Evolutionary conservation across 257 asterid species (phyloP).

Genomic region (Haberlea rhodopensis): DNA sequence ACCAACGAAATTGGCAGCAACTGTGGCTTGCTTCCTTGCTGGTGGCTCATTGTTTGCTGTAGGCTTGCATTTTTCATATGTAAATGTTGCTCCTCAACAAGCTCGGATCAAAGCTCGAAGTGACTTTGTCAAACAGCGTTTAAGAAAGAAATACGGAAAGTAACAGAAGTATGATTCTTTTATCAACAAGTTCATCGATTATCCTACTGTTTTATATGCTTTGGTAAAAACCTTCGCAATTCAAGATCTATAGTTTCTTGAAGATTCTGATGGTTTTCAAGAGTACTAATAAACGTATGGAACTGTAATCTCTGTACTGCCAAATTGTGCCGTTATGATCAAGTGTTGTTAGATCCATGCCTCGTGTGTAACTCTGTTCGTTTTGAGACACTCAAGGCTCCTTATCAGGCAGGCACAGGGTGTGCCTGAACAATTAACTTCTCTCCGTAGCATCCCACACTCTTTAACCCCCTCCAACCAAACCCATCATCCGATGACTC

Average conservation of each 20-base stretch:
- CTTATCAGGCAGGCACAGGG: too few species aligned
- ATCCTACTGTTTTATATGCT: background rate
- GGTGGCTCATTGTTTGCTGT: conserved; percentile 51
- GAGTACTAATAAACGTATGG: too few species aligned
- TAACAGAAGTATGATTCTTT: background rate
- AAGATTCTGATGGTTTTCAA: background rate
- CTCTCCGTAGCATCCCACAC: too few species aligned
- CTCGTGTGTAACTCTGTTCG: too few species aligned
- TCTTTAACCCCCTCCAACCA: too few species aligned
- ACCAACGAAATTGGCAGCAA: conserved; percentile 40
- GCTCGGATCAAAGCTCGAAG: conserved; percentile 69
- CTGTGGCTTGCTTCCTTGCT: conserved; percentile 42
- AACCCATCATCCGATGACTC: too few species aligned
- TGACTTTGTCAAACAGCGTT: conserved; percentile 56
- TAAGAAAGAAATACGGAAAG: conserved; percentile 55
- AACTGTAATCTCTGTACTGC: too few species aligned
- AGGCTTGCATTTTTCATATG: conserved; percentile 61
- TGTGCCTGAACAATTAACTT: too few species aligned
- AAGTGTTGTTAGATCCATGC: too few species aligned
- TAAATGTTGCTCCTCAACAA: conserved; percentile 69
- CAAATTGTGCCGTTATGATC: too few species aligned
- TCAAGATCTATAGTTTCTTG: background rate
- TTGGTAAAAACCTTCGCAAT: background rate
- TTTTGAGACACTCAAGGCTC: too few species aligned
- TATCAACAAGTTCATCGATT: background rate